A percentile compares a stretch with the other conserved stretches of the same genome.
Evolutionary conservation across 1,284 basidiomycete genomes (phyloP).

Genomic region (Phellinidium pouzarii): DNA sequence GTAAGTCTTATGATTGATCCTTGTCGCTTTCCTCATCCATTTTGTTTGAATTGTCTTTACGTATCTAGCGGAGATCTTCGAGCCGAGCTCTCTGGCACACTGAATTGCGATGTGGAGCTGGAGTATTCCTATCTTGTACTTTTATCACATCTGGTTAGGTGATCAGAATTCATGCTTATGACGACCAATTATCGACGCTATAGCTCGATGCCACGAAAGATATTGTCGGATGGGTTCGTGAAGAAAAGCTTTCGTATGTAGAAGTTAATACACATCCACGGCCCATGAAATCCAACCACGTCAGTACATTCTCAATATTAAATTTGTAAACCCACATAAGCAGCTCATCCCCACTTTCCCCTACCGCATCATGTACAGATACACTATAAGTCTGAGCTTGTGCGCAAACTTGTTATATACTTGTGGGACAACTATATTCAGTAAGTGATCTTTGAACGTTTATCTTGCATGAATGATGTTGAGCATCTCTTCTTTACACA

Average conservation of each 20-base stretch:
- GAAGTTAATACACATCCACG: constrained; percentile 85
- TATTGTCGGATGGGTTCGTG: constrained; percentile 71
- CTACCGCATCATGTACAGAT: constrained; percentile 28
- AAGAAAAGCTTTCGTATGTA: constrained; percentile 64
- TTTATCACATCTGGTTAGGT: constrained; percentile 13
- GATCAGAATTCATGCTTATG: too few relatives aligned
- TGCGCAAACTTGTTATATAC: constrained; percentile 65
- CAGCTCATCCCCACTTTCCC: constrained; percentile 1
- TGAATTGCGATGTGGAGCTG: constrained; percentile 67
- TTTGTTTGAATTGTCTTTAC: neutral
- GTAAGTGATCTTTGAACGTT: too few relatives aligned
- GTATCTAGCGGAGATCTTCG: constrained; percentile 75
- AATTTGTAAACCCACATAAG: neutral
- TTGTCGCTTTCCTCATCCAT: too few relatives aligned
- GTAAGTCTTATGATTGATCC: constrained; percentile 40
- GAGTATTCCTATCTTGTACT: constrained; percentile 78
- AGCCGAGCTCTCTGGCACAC: constrained; percentile 66
- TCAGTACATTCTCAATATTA: neutral
- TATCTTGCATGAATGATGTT: neutral
- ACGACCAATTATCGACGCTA: neutral
- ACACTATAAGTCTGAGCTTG: constrained; percentile 37
- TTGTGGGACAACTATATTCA: constrained; percentile 95
- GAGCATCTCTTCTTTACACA: neutral
- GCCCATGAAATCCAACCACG: constrained; percentile 32
- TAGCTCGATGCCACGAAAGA: constrained; percentile 83